These are phyloP conservation scores for Penicillium sumatraense DNA, from an alignment of 2,329 filamentous ascomycete genomes.

Conservation along the genomic window DNA sequence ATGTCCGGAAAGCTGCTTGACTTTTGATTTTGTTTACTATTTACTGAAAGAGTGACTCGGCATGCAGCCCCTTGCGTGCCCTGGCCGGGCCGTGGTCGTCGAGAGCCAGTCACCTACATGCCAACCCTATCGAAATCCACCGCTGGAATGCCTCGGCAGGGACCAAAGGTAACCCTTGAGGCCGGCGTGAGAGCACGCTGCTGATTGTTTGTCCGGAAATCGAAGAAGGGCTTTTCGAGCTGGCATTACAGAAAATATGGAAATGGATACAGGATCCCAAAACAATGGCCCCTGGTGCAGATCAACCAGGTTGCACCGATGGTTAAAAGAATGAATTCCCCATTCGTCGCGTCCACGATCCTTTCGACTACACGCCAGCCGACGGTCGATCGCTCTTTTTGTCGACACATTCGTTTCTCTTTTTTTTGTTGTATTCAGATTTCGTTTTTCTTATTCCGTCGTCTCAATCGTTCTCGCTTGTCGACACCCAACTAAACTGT, in stretches of 20 bases:
- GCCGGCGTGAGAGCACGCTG: not conserved
- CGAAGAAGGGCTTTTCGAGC: constrained; percentile 16
- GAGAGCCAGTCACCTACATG: constrained; percentile 15
- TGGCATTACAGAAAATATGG: constrained; percentile 9
- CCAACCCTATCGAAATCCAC: constrained; percentile 5
- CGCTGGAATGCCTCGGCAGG: constrained; percentile 16
- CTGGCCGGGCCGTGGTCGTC: not conserved
- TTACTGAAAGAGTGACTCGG: constrained; percentile 1
- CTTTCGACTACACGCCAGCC: constrained; percentile 15
- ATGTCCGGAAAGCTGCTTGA: not conserved
- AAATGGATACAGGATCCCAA: not conserved
- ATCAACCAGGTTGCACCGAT: constrained; percentile 14
- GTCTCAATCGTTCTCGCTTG: no score
- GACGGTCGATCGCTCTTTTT: constrained; percentile 15
- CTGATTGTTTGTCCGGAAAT: constrained; percentile 7
- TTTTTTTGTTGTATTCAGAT: not conserved
- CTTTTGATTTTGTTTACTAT: constrained; percentile 7
- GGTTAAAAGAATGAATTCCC: constrained; percentile 21
- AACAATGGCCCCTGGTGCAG: constrained; percentile 24
- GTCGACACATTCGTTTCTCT: constrained; percentile 18
- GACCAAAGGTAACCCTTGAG: not conserved
- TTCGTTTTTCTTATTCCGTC: constrained; percentile 15
- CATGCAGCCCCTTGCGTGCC: constrained; percentile 25
- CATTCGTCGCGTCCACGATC: not conserved
- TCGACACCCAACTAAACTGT: constrained; percentile 9